Conservation (phyloP, 352 stramenopile species). For the Phytophthora pini region DNA sequence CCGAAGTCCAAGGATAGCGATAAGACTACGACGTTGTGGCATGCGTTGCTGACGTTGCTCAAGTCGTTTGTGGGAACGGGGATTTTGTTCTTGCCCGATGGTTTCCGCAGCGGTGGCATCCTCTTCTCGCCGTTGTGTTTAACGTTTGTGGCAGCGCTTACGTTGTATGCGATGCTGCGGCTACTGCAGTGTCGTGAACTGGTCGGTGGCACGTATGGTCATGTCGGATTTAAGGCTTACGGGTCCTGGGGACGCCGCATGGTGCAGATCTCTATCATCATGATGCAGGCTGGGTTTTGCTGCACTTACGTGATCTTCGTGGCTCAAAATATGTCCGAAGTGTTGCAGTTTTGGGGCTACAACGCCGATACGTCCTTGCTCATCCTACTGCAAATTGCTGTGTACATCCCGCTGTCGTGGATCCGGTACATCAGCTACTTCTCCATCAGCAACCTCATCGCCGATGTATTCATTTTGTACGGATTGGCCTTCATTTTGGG, state of each 20-base stretch:
- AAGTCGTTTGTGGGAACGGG: constrained; percentile 86
- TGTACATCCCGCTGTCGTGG: constrained; percentile 85
- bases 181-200: constrained; percentile 73
- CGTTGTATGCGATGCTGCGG: constrained; percentile 79
- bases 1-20: constrained; percentile 47
- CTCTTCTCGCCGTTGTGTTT: constrained; percentile 79
- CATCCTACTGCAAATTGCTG: constrained; percentile 74
- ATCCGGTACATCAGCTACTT: constrained; percentile 91
- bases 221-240: constrained; percentile 74
- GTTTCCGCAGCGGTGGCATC: constrained; percentile 75
- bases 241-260: constrained; percentile 71
- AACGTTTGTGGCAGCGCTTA: constrained; percentile 65
- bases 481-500: constrained; percentile 76
- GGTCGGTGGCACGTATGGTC: constrained; percentile 79
- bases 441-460: constrained; percentile 84
- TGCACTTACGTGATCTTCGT: constrained; percentile 89
- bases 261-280: constrained; percentile 84
- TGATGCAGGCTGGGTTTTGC: constrained; percentile 87
- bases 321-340: constrained; percentile 78
- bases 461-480: constrained; percentile 87
- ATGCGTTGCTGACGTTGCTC: constrained; percentile 77
- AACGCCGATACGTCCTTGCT: constrained; percentile 55
- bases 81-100: constrained; percentile 80
- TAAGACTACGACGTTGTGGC: constrained; percentile 84
- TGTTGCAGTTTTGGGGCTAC: constrained; percentile 63